Percentiles rank a stretch among this genome's conserved stretches.
phyloP scores from a whole-genome alignment of 108 stramenopile genomes.

The Phaeodactylum tricornutum region DNA sequence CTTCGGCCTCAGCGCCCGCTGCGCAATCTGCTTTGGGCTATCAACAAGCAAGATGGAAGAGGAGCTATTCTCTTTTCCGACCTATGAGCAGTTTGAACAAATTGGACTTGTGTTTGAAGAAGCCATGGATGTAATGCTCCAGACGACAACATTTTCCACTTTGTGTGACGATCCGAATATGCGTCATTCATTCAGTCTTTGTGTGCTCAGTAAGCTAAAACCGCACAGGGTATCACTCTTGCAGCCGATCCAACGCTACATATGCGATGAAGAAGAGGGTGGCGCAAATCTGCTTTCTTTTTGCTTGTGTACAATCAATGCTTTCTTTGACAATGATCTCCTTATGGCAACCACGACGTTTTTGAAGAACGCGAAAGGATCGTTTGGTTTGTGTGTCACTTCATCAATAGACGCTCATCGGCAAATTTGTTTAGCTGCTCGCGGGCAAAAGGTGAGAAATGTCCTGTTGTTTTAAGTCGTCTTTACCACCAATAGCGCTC shows the following conservation, averaged over 20 bases:
- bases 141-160: neutral
- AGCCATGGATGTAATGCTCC: conserved; percentile 23
- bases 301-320: conserved; percentile 35
- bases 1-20: conserved; percentile 55
- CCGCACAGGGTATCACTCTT: conserved; percentile 1
- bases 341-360: conserved; percentile 48
- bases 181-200: neutral
- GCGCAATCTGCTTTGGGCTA: conserved; percentile 46
- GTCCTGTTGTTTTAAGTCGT: neutral
- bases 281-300: conserved; percentile 10
- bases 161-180: neutral
- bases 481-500: neutral
- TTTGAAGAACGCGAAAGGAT: conserved; percentile 60
- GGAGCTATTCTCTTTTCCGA: conserved; percentile 27
- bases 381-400: conserved; percentile 55
- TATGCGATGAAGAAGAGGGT: conserved; percentile 8
- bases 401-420: conserved; percentile 64
- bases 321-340: conserved; percentile 77
- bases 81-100: conserved; percentile 37
- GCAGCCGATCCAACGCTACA: neutral
- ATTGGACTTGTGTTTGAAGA: conserved; percentile 56
- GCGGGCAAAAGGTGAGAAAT: conserved; percentile 63
- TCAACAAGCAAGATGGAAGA: conserved; percentile 22
- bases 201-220: conserved; percentile 8
- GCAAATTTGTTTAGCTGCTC: conserved; percentile 67